Conservation (phyloP, 176 grass and related monocot species). For the Oryza glumipatula region DNA sequence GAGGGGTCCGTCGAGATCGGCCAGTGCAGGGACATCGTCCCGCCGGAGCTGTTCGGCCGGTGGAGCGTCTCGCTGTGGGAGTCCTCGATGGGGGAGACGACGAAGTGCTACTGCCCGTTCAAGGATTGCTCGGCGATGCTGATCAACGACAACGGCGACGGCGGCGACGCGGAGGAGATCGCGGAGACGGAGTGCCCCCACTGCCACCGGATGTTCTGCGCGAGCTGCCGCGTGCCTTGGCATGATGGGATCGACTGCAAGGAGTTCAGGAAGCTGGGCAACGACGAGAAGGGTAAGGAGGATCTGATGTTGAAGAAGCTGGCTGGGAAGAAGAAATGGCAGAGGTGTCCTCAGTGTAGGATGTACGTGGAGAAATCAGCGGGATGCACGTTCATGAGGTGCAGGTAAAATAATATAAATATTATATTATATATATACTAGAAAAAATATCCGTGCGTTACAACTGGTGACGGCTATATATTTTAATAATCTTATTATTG, state of each 20-base stretch:
- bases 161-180: neutral
- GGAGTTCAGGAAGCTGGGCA: constrained; percentile 50
- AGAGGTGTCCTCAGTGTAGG: constrained; percentile 72
- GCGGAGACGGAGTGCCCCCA: constrained; percentile 60
- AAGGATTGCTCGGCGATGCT: constrained; percentile 70
- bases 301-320: no score
- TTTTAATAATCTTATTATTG: no score
- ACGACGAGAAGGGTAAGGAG: no score
- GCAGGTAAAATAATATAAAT: constrained; percentile 55
- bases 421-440: no score
- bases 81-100: constrained; percentile 30
- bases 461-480: no score
- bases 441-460: no score
- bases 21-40: constrained; percentile 53
- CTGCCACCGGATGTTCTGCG: constrained; percentile 67
- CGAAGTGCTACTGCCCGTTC: constrained; percentile 76
- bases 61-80: constrained; percentile 63
- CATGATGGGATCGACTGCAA: constrained; percentile 56
- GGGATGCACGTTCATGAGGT: constrained; percentile 65
- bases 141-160: constrained; percentile 25
- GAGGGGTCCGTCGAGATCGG: constrained; percentile 36
- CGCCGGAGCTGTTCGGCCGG: constrained; percentile 40
- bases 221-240: constrained; percentile 61
- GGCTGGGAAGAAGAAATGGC: constrained; percentile 59
- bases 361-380: constrained; percentile 62